Conservation (phyloP, 1,284 basidiomycete genomes). For the Austroboletus olivaceoglutinosus region DNA sequence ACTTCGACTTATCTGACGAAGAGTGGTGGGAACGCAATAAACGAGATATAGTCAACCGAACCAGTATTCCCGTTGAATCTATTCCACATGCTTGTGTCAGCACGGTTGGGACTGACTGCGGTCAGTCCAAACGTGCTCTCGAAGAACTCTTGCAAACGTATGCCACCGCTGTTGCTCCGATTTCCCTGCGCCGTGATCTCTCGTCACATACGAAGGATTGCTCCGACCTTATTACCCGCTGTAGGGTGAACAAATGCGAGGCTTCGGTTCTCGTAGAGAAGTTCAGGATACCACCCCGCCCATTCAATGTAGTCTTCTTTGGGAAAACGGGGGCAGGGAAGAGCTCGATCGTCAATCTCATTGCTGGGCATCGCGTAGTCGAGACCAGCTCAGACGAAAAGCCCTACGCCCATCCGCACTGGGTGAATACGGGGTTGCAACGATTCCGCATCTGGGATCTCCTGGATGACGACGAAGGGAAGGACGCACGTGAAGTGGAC, state of each 20-base stretch:
- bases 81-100: not conserved
- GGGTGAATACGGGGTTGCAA: not conserved
- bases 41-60: not conserved
- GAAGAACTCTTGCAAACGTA: not conserved
- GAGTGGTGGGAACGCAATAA: slow-evolving; percentile 7
- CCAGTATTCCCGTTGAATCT: not conserved
- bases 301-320: not conserved
- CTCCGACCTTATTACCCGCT: not conserved
- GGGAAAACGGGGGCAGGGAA: not conserved
- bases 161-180: not conserved
- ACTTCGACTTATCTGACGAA: slow-evolving; percentile 2
- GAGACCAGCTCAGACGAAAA: too few species aligned
- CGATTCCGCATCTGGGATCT: slow-evolving; percentile 28
- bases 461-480: slow-evolving; percentile 2
- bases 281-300: not conserved
- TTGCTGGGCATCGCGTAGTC: not conserved
- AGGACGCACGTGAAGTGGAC: not conserved
- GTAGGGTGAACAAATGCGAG: not conserved
- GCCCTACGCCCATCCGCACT: not conserved
- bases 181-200: not conserved
- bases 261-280: not conserved
- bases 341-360: slow-evolving; percentile 2
- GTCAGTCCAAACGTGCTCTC: not conserved
- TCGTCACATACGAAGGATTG: not conserved
- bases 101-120: not conserved